These are phyloP conservation scores for Phoenix dactylifera DNA, from an alignment of 176 grass and related monocot species.

Conservation along the genomic window DNA sequence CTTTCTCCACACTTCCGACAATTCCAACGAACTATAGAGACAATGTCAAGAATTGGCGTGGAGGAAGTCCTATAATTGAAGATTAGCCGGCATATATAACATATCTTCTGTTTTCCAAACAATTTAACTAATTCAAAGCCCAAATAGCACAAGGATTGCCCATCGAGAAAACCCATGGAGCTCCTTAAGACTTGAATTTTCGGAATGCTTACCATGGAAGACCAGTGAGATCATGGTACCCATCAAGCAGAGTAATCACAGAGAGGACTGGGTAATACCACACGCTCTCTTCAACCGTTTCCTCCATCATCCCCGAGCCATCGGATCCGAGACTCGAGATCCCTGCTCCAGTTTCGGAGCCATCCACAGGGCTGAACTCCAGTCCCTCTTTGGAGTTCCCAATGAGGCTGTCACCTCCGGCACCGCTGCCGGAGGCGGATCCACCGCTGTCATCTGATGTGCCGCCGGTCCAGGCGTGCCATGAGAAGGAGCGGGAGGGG, in stretches of 20 bases:
- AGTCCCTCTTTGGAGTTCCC: not conserved
- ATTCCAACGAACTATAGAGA: no score
- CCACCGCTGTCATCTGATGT: not conserved
- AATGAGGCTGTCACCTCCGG: no score
- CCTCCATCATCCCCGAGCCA: slow-evolving; percentile 7
- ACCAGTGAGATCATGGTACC: slow-evolving; percentile 61
- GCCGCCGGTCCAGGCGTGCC: slow-evolving; percentile 28
- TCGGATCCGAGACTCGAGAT: slow-evolving; percentile 10
- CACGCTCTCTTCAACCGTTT: slow-evolving; percentile 24
- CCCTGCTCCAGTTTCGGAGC: slow-evolving; percentile 11
- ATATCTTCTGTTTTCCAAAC: no score
- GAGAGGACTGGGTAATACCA: slow-evolving; percentile 20
- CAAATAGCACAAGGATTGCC: no score
- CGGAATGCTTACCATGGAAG: slow-evolving; percentile 56
- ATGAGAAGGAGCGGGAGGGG: slow-evolving; percentile 47
- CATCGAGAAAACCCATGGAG: no score
- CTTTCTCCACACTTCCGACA: no score
- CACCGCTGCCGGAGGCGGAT: not conserved
- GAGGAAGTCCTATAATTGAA: no score
- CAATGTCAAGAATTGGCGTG: no score
- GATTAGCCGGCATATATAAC: no score
- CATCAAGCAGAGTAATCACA: slow-evolving; percentile 38
- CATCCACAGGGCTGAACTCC: not conserved
- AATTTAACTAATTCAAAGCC: no score
- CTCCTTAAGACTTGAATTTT: not conserved